Evolutionary conservation across 768 basidiomycete species (phyloP).

Genomic region (Lactarius deliciosus): DNA sequence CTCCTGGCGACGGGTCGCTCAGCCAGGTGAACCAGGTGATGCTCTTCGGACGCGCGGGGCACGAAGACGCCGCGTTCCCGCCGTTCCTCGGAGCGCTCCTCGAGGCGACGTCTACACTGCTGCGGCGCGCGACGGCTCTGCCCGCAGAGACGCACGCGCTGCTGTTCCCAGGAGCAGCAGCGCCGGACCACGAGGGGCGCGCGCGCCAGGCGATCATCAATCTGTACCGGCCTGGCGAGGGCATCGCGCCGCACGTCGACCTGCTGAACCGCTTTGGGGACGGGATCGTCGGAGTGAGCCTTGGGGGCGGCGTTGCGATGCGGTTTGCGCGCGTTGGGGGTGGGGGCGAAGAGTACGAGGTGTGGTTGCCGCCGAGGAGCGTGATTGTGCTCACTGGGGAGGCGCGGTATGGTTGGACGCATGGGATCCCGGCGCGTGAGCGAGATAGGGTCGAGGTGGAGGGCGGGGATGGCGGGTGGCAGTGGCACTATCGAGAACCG

Average conservation of each 20-base stretch:
- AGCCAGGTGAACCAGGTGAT: constrained; percentile 70
- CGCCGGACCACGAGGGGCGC: constrained; percentile 30
- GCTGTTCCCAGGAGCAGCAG: constrained; percentile 52
- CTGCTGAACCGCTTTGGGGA: constrained; percentile 81
- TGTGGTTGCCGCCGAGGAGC: constrained; percentile 76
- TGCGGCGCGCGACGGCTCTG: constrained; percentile 50
- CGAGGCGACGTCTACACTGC: constrained; percentile 45
- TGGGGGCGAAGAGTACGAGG: constrained; percentile 37
- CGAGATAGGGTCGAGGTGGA: constrained; percentile 58
- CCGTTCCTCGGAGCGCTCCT: constrained; percentile 55
- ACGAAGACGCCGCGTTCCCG: constrained; percentile 51
- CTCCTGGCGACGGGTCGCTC: neutral
- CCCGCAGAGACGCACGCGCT: constrained; percentile 43
- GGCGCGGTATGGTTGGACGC: constrained; percentile 84
- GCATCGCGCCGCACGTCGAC: constrained; percentile 88
- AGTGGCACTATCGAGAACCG: constrained; percentile 51
- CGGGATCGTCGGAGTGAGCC: constrained; percentile 85
- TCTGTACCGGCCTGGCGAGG: constrained; percentile 84
- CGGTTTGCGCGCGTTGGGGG: constrained; percentile 45
- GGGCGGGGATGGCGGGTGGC: constrained; percentile 23
- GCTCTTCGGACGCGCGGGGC: constrained; percentile 65
- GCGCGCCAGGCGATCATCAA: constrained; percentile 90
- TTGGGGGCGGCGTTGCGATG: constrained; percentile 82
- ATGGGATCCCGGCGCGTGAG: constrained; percentile 71
- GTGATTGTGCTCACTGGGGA: constrained; percentile 76